phyloP scores from a whole-genome alignment of 495 filamentous ascomycete species.

The Aspergillus nanangensis region DNA sequence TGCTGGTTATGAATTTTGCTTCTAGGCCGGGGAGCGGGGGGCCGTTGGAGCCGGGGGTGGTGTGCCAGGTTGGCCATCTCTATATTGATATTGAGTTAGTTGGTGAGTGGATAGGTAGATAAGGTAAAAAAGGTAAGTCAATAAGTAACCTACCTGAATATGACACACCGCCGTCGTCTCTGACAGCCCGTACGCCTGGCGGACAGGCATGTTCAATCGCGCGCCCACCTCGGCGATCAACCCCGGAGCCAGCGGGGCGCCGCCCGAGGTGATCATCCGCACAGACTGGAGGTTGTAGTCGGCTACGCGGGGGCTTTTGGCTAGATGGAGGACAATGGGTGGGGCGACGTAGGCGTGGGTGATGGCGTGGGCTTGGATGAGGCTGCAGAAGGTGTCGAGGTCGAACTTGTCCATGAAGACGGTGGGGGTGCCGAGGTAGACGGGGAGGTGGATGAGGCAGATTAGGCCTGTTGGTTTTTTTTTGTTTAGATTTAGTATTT shows the following conservation, averaged over 20 bases:
- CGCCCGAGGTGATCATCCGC: conserved; percentile 70
- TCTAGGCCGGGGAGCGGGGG: background rate
- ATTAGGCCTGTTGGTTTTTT: conserved; percentile 25
- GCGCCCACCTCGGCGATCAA: conserved; percentile 63
- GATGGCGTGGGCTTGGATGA: conserved; percentile 59
- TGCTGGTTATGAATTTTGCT: background rate
- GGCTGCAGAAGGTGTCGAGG: conserved; percentile 57
- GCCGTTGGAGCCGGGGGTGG: background rate
- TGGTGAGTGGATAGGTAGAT: background rate
- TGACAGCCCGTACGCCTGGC: conserved; percentile 72
- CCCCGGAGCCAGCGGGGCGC: conserved; percentile 68
- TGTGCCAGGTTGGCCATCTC: background rate
- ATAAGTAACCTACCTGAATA: conserved; percentile 27
- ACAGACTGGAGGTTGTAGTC: conserved; percentile 66
- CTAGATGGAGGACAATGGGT: conserved; percentile 65
- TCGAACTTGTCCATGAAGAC: conserved; percentile 72
- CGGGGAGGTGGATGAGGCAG: conserved; percentile 45
- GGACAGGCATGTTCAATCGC: conserved; percentile 58
- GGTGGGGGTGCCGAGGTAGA: conserved; percentile 54
- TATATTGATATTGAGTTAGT: no score
- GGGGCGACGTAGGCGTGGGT: conserved; percentile 70
- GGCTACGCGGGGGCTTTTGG: conserved; percentile 58
- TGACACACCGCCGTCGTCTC: conserved; percentile 41
- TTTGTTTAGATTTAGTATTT: no score
- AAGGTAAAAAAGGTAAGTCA: background rate